A percentile compares a stretch with the other conserved stretches of the same genome.
These are phyloP conservation scores for Pezicula rhizophila DNA, from an alignment of 2,329 filamentous ascomycete genomes.

Conservation along the genomic window DNA sequence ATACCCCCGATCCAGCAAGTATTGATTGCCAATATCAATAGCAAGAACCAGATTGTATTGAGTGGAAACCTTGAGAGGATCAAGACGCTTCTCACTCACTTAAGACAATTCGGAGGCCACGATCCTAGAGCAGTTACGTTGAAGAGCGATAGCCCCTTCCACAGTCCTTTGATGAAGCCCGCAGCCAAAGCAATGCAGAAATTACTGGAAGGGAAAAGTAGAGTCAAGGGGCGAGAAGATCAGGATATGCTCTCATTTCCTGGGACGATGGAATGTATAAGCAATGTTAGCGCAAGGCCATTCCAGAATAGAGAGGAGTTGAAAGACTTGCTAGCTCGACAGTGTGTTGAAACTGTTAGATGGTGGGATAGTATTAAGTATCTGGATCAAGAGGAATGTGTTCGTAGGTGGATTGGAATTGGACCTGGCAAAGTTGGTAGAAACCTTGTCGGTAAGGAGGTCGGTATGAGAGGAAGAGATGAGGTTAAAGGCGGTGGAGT, in stretches of 20 bases:
- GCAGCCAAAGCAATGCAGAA: conserved; percentile 68
- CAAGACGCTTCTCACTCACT: conserved; percentile 72
- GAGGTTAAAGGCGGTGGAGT: conserved; percentile 82
- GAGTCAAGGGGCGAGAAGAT: conserved; percentile 44
- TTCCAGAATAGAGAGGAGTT: conserved; percentile 69
- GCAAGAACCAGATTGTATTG: conserved; percentile 91
- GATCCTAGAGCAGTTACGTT: conserved; percentile 83
- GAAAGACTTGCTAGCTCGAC: conserved; percentile 70
- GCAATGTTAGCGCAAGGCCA: conserved; percentile 77
- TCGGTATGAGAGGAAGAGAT: conserved; percentile 76
- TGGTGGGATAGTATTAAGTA: conserved; percentile 96
- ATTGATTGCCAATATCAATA: conserved; percentile 88
- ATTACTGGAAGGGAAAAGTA: conserved; percentile 56
- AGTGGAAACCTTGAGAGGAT: conserved; percentile 83
- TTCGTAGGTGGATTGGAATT: conserved; percentile 83
- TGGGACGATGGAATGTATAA: conserved; percentile 69
- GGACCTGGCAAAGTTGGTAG: conserved; percentile 90
- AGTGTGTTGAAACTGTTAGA: conserved; percentile 83
- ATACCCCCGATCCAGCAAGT: conserved; percentile 79
- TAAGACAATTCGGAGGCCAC: conserved; percentile 84
- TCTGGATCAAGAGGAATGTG: conserved; percentile 74
- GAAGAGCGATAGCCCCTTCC: conserved; percentile 84
- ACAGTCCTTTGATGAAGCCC: conserved; percentile 86
- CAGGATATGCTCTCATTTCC: conserved; percentile 71
- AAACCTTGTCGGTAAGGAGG: conserved; percentile 91